Evolutionary conservation across 2,329 filamentous ascomycete genomes (phyloP).

Genomic region (Mollisia scopiformis): DNA sequence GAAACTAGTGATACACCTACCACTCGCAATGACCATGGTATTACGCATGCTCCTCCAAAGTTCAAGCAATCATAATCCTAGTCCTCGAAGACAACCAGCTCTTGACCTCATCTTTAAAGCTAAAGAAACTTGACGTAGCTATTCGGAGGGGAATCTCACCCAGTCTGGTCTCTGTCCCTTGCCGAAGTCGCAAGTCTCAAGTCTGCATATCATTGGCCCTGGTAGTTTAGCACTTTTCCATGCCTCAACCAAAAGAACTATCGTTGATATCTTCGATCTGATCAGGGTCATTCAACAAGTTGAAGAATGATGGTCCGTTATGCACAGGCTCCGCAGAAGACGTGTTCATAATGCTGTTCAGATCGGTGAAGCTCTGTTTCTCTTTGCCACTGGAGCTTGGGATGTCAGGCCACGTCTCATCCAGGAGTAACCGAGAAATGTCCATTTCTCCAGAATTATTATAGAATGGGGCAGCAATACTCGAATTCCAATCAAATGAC

Average conservation of each 20-base stretch:
- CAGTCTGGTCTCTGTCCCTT: no score
- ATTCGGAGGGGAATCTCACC: no score
- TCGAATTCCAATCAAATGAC: constrained; percentile 50
- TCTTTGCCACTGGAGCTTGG: constrained; percentile 26
- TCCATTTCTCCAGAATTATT: constrained; percentile 60
- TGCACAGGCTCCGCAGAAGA: constrained; percentile 24
- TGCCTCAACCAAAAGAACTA: constrained; percentile 13
- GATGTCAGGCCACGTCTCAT: constrained; percentile 45
- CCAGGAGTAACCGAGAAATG: constrained; percentile 61
- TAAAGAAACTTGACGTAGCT: no score
- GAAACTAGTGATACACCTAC: no score
- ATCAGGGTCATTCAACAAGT: constrained; percentile 28
- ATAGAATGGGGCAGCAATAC: constrained; percentile 42
- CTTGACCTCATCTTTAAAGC: no score
- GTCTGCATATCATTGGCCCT: background rate
- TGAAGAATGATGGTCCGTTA: constrained; percentile 26
- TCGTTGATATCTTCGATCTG: constrained; percentile 22
- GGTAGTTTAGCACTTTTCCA: background rate
- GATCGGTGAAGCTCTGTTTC: constrained; percentile 31
- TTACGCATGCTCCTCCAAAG: no score
- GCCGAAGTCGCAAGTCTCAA: background rate
- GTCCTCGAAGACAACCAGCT: no score
- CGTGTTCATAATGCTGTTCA: constrained; percentile 31
- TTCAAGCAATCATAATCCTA: no score
- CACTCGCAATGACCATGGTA: no score